Percentiles rank a stretch among this genome's conserved stretches.
Evolutionary conservation across 352 stramenopile species (phyloP).

Genomic region (Phytophthora europaea): DNA sequence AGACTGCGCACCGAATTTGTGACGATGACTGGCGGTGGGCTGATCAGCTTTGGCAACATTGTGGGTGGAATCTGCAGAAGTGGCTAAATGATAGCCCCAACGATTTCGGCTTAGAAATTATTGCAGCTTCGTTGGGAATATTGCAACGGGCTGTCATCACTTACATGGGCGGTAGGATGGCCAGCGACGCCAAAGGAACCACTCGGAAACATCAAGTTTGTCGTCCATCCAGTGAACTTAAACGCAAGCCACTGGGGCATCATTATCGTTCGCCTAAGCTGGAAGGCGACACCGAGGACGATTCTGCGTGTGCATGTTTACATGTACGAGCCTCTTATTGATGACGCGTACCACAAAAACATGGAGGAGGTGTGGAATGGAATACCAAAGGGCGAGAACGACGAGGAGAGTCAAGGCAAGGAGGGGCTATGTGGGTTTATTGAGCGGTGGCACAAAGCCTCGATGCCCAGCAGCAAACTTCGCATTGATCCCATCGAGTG

Average conservation of each 20-base stretch:
- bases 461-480: not conserved
- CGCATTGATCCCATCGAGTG: not conserved
- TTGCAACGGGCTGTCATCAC: conserved; percentile 5
- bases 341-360: conserved; percentile 13
- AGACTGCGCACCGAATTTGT: conserved; percentile 10
- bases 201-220: conserved; percentile 1
- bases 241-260: conserved; percentile 15
- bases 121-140: not conserved
- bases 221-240: conserved; percentile 5
- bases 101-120: conserved; percentile 12
- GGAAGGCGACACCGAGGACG: not conserved
- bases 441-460: not conserved
- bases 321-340: conserved; percentile 22
- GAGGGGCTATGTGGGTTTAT: not conserved
- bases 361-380: not conserved
- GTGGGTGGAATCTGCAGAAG: conserved; percentile 12
- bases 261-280: conserved; percentile 6
- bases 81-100: conserved; percentile 19
- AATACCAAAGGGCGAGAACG: not conserved
- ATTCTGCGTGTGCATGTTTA: not conserved
- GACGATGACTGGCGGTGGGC: not conserved
- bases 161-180: not conserved
- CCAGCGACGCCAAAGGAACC: not conserved
- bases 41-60: conserved; percentile 15
- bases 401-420: not conserved